Evolutionary conservation across 495 filamentous ascomycete species (phyloP), one percentile per base, ranked within the genome.

Genomic region (Talaromyces wortmannii): DNA sequence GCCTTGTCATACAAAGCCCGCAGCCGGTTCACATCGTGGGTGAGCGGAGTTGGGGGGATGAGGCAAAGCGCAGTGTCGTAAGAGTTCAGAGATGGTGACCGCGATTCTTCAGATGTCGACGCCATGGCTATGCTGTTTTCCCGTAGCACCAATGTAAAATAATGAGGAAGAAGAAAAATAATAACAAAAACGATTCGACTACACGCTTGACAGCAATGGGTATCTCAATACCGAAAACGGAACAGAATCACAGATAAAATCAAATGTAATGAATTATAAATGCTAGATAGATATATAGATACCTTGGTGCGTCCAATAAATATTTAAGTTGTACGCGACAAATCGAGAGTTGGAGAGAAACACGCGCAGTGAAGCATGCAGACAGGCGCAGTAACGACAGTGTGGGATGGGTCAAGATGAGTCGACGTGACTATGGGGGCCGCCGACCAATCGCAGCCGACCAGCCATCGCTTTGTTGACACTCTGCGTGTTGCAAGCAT

Each of bases 1-100:
- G 71, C 72, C 48, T 78, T 78, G 62, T 84, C 82, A 65, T 83
- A 78, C 31, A 79, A 63, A 7, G 67, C 69, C 17, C 81, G 72
- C 7, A 85, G 67, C 29, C 67, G 58, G 55, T 83, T 72, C 16
- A 82, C 47, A 5, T 64, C 45, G 4, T 63, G 56, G 64, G 75
- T 74, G 50, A 73, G 57, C 31, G 65, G 55, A 16, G 51, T 55
- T 0, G 78, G 77, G 23, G 78, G 79, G 17, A 82, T 59, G 17
- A 82, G 49, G 55, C 74, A 75, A n/a, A 82, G 62, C 16, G 79
- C 78, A 13, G 79, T 79, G 43, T 78, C 68, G 57, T 72, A 62
- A 2, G 75, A 78, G 17, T 50, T 40, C 15, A 50, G 31, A 11
- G 13, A 50, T 13, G 33, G 10, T 31, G 17, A 23, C 17, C 45